Evolutionary conservation across 2,329 filamentous ascomycete species (phyloP), one percentile per base, ranked within the genome.

Genomic region (Pseudofabraea citricarpa): DNA sequence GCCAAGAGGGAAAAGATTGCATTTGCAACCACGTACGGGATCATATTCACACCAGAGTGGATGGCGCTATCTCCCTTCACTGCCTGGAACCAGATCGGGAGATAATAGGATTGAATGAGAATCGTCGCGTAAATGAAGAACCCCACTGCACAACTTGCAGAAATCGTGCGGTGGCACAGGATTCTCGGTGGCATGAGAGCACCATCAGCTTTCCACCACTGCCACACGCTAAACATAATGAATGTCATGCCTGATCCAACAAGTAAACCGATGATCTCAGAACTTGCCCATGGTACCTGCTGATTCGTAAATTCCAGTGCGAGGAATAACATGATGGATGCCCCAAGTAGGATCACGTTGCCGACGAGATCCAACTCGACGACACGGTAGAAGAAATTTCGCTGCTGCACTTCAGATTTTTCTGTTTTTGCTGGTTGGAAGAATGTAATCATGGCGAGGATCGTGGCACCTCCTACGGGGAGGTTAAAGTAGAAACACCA

Each of bases 141-240:
- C 3, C 50, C 53, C 24, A 50, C 46, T 23, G 49, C 43, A 18
- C 58, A 54, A 3, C 60, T 56, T 15, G 46, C 51, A 3, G 53
- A 48, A 24, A 68, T 55, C 15, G 52, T 61, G 2, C 70, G 60
- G 36, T 62, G 62, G 4, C 45, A 49, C 4, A 74, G 32, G 33
- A 76, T 58, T 0, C 64, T 63, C 4, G 66, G 60, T 0, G 71
- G 68, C 6, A 79, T 62, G 62, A 77, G 71, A 19, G 74, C 73
- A 2, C 62, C 55, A n/a, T 70, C 67, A 3, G 67, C 70, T 43
- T 65, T 62, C 35, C 53, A 65, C 45, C 56, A 64, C 40, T 72
- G 63, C 27, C 61, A 57, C 6, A 57, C 36, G 10, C 43, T 26
- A 24, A 64, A 57, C 9, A 57, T 26, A 8, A 64, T 48, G 15